Evolutionary conservation across 2,329 filamentous ascomycete species (phyloP), one percentile per base, ranked within the genome.

Genomic region (Thelonectria discophora): DNA sequence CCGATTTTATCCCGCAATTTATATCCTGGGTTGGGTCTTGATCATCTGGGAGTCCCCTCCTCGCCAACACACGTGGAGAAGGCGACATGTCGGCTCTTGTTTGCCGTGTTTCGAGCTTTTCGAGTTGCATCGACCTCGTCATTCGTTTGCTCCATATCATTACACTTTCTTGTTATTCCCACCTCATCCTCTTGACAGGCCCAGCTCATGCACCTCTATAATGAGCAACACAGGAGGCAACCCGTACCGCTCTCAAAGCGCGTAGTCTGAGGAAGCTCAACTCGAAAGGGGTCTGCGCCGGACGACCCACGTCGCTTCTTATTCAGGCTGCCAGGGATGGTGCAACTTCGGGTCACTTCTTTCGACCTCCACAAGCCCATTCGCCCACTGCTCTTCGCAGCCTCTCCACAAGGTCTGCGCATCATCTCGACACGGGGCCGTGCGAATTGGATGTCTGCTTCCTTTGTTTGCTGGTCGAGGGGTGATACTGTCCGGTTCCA

Each of bases 401-500:
- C 3, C 21, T 24, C 40, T 55, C 42, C 30, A 39, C 32, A 43
- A 39, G 51, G 15, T 17, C 57, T 60, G 50, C 46, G 39, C 39
- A 60, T 51, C 57, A 60, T 53, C 32, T 58, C 27, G 43, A 18
- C 46, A 7, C 30, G 5, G 27, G 18, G 30, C 57, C 50, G 50
- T 59, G 57, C 57, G 45, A 60, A 55, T 21, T 48, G 18, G 20
- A 10, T 18, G 40, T 43, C 5, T 17, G 15, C 40, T 43, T n/a
- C n/a, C n/a, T 6, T 43, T 17, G 40, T 43, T 17, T 40, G 13
- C 49, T 30, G 27, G 4, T 30, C 27, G 27, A 30, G 5, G 7
- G 27, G 27, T 9, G 27, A 30, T 5, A 30, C 27, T 30, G 4
- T 24, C n/a, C n/a, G n/a, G n/a, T n/a, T n/a, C n/a, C n/a, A n/a